phyloP scores from a whole-genome alignment of 345 rosid genomes.

The Diplotaxis tenuifolia region DNA sequence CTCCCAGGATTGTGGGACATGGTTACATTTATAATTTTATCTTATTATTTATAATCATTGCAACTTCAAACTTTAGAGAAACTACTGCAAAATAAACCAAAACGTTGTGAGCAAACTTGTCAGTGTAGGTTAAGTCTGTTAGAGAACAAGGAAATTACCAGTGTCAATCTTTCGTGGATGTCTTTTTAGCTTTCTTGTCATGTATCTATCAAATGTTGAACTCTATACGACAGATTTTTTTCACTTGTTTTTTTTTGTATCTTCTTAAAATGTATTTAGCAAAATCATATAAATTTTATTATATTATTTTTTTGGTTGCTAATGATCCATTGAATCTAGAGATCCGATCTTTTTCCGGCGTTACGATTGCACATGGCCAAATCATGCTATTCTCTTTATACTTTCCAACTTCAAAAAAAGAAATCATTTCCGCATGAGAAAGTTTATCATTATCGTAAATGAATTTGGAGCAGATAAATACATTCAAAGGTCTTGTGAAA shows the following conservation, averaged over 20 bases:
- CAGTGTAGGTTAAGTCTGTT: background rate
- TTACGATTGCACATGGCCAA: slow-evolving; percentile 24
- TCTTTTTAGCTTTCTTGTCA: background rate
- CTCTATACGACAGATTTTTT: background rate
- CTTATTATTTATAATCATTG: slow-evolving; percentile 10
- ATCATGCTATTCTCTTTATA: slow-evolving; percentile 20
- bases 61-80: background rate
- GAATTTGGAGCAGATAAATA: background rate
- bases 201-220: slow-evolving; percentile 1
- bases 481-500: background rate
- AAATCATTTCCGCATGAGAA: background rate
- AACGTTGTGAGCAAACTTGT: background rate
- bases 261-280: background rate
- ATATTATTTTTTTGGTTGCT: slow-evolving; percentile 11
- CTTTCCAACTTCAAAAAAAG: slow-evolving; percentile 7
- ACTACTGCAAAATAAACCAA: background rate
- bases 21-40: slow-evolving; percentile 6
- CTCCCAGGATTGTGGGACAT: slow-evolving; percentile 19
- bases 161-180: slow-evolving; percentile 7
- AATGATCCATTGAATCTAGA: slow-evolving; percentile 30
- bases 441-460: background rate
- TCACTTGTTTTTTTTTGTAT: slow-evolving; percentile 26
- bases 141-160: background rate
- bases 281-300: background rate
- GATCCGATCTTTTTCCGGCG: slow-evolving; percentile 31